Percentiles rank a stretch among this genome's conserved stretches.
phyloP scores from a whole-genome alignment of 2,329 filamentous ascomycete species.

The Lachnellula subtilissima region DNA sequence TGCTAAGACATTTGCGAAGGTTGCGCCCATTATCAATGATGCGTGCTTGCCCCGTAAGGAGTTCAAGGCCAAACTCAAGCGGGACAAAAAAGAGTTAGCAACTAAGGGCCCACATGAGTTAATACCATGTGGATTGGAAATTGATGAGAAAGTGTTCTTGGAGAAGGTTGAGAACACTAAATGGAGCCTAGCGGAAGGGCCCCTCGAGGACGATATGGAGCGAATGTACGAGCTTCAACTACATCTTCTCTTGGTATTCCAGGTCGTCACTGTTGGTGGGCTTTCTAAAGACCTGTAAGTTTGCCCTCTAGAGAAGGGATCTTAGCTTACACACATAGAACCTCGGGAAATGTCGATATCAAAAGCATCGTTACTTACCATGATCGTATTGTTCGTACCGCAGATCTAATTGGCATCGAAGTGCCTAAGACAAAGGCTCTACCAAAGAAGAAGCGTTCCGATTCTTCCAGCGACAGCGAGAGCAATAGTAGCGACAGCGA shows the following conservation, averaged over 20 bases:
- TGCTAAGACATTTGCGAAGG: conserved; percentile 14
- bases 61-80: conserved; percentile 12
- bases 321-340: conserved; percentile 7
- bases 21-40: conserved; percentile 9
- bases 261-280: conserved; percentile 19
- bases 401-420: conserved; percentile 14
- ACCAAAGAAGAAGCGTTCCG: neutral
- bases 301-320: neutral
- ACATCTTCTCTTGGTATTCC: conserved; percentile 22
- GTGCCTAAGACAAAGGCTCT: neutral
- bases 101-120: neutral
- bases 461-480: neutral
- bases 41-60: conserved; percentile 12
- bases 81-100: conserved; percentile 2
- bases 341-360: conserved; percentile 19
- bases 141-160: conserved; percentile 17
- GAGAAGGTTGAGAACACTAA: conserved; percentile 16
- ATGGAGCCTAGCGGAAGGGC: conserved; percentile 5
- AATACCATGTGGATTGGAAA: conserved; percentile 3
- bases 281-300: conserved; percentile 21
- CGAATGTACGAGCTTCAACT: conserved; percentile 21
- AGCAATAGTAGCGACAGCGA: conserved; percentile 7
- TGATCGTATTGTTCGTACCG: conserved; percentile 20
- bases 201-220: conserved; percentile 5
- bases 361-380: conserved; percentile 20